A percentile compares a stretch with the other conserved stretches of the same genome.
phyloP scores from a whole-genome alignment of 768 basidiomycete species.

The Mycena indigotica region DNA sequence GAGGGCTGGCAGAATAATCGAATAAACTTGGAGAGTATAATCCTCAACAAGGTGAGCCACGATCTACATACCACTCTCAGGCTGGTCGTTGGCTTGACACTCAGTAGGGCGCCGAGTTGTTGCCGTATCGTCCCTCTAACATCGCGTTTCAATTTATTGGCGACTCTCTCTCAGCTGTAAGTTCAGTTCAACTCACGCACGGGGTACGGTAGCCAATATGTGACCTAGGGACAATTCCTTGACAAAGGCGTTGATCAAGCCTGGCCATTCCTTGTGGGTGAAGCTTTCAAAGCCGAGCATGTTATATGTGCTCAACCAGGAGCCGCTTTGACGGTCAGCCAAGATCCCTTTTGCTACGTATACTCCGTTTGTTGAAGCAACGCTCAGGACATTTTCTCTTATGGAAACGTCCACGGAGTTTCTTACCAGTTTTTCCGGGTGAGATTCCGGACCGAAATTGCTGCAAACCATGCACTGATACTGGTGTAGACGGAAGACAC shows the following conservation, averaged over 20 bases:
- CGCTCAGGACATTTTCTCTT: constrained; percentile 51
- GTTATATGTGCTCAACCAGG: constrained; percentile 57
- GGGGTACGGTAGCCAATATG: neutral
- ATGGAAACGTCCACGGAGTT: constrained; percentile 55
- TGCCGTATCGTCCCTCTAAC: constrained; percentile 47
- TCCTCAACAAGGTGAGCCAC: constrained; percentile 43
- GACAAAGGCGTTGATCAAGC: constrained; percentile 56
- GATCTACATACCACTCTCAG: neutral
- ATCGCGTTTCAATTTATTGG: constrained; percentile 60
- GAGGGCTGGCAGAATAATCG: constrained; percentile 65
- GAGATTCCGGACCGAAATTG: constrained; percentile 9
- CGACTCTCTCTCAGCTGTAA: constrained; percentile 57
- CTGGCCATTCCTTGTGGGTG: constrained; percentile 56
- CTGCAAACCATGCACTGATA: neutral
- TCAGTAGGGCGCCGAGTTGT: constrained; percentile 46
- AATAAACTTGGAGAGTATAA: constrained; percentile 51
- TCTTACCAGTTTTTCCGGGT: constrained; percentile 55
- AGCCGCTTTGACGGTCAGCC: constrained; percentile 46
- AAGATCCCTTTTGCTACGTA: neutral
- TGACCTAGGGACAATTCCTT: constrained; percentile 53
- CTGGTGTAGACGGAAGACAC: constrained; percentile 57
- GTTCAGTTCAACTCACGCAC: constrained; percentile 11
- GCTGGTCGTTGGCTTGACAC: no score
- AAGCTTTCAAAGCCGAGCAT: constrained; percentile 55
- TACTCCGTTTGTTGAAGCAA: neutral